These are phyloP conservation scores for Delitschia confertaspora DNA, from an alignment of 495 filamentous ascomycete species.

Conservation along the genomic window DNA sequence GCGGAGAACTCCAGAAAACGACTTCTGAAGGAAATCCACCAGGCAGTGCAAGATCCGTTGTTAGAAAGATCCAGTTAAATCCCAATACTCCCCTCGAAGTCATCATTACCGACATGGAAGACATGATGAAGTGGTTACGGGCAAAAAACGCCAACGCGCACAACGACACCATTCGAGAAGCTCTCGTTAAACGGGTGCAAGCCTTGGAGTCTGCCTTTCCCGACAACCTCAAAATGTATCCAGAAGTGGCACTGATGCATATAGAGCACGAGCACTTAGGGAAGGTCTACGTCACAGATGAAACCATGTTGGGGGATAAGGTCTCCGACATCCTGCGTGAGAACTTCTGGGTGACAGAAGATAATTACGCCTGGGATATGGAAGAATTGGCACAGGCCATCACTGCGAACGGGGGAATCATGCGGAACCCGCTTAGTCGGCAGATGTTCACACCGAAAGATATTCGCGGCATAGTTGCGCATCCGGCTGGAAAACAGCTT, in stretches of 20 bases:
- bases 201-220: constrained; percentile 23
- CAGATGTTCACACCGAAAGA: constrained; percentile 29
- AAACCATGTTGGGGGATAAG: constrained; percentile 31
- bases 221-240: constrained; percentile 12
- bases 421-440: constrained; percentile 28
- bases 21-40: constrained; percentile 3
- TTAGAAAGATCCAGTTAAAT: constrained; percentile 11
- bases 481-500: constrained; percentile 16
- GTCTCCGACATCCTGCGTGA: constrained; percentile 27
- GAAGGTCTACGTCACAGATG: constrained; percentile 29
- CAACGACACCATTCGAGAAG: constrained; percentile 19
- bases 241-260: constrained; percentile 30
- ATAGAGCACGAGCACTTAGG: constrained; percentile 30
- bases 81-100: constrained; percentile 18
- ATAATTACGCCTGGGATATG: constrained; percentile 30
- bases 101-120: constrained; percentile 16
- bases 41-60: constrained; percentile 20
- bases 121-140: constrained; percentile 18
- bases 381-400: constrained; percentile 26
- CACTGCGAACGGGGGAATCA: constrained; percentile 22
- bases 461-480: constrained; percentile 24
- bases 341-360: constrained; percentile 29
- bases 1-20: constrained; percentile 3
- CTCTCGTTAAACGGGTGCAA: constrained; percentile 23
- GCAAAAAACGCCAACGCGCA: constrained; percentile 11